Evolutionary conservation across 305 asterid genomes (phyloP).

Genomic region (Plantago rigida): DNA sequence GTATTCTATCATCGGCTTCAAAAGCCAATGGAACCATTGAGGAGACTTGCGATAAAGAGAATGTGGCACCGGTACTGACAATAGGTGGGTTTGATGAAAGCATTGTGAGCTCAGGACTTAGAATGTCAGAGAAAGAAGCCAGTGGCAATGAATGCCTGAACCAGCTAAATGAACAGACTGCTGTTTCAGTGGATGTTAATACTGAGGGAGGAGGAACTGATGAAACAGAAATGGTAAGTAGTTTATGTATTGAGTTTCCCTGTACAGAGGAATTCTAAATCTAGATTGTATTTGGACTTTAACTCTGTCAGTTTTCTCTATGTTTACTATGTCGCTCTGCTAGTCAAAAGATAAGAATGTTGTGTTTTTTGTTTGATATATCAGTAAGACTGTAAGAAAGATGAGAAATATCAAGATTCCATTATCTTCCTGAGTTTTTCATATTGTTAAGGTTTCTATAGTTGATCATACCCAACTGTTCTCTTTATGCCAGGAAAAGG

Average conservation of each 20-base stretch:
- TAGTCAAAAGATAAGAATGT: not conserved
- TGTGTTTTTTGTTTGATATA: not conserved
- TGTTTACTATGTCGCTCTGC: too few relatives aligned
- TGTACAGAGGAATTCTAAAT: not conserved
- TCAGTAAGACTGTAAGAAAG: not conserved
- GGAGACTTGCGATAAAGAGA: constrained; percentile 52
- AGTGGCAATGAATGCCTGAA: constrained; percentile 23
- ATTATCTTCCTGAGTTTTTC: constrained; percentile 6
- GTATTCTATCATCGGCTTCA: constrained; percentile 31
- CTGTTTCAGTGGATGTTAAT: constrained; percentile 26
- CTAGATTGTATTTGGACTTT: not conserved
- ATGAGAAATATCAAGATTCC: not conserved
- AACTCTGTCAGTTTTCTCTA: too few relatives aligned
- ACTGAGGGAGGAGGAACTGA: constrained; percentile 27
- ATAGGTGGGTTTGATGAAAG: constrained; percentile 28
- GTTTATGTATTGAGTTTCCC: constrained; percentile 11
- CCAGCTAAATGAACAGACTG: constrained; percentile 30
- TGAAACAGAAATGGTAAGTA: constrained; percentile 41
- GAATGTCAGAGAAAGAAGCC: constrained; percentile 27
- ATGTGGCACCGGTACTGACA: constrained; percentile 34
- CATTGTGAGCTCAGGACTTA: constrained; percentile 29
- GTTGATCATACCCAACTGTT: constrained; percentile 17
- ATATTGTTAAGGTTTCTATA: constrained; percentile 2
- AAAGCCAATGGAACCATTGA: constrained; percentile 27
- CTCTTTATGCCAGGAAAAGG: constrained; percentile 42